Evolutionary conservation across 805 yeast species (phyloP).

Genomic region (Babjeviella inositovora): DNA sequence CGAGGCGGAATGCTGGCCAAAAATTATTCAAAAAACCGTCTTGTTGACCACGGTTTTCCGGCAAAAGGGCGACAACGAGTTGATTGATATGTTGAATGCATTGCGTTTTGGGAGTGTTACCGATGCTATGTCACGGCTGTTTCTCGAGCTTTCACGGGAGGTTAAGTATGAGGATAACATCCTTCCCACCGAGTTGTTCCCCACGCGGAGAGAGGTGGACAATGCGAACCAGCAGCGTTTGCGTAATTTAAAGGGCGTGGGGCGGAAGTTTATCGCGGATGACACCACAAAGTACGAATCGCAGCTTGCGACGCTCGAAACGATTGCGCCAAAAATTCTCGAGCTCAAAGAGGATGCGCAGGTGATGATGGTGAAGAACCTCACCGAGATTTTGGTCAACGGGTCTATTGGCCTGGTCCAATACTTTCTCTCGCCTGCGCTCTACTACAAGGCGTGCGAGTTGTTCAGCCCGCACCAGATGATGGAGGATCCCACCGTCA

Average conservation of each 20-base stretch:
- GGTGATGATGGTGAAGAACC: conserved; percentile 70
- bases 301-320: too few species aligned
- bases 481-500: too few species aligned
- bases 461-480: too few species aligned
- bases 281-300: too few species aligned
- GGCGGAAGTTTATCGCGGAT: conserved; percentile 23
- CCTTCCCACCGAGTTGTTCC: conserved; percentile 59
- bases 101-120: conserved; percentile 50
- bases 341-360: conserved; percentile 57
- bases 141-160: conserved; percentile 32
- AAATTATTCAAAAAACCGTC: conserved; percentile 37
- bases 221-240: conserved; percentile 40
- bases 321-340: conserved; percentile 45
- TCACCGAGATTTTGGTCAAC: conserved; percentile 58
- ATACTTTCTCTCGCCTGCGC: conserved; percentile 34
- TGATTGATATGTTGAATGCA: conserved; percentile 62
- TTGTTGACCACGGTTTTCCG: conserved; percentile 54
- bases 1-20: conserved; percentile 47
- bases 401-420: conserved; percentile 64
- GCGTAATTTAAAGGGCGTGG: conserved; percentile 22
- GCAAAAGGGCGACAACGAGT: conserved; percentile 57
- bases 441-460: too few species aligned
- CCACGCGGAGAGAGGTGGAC: conserved; percentile 62
- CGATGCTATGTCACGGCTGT: conserved; percentile 26
- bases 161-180: conserved; percentile 37